These are phyloP conservation scores for Luvunga scandens DNA, from an alignment of 345 rosid genomes.

Conservation along the genomic window DNA sequence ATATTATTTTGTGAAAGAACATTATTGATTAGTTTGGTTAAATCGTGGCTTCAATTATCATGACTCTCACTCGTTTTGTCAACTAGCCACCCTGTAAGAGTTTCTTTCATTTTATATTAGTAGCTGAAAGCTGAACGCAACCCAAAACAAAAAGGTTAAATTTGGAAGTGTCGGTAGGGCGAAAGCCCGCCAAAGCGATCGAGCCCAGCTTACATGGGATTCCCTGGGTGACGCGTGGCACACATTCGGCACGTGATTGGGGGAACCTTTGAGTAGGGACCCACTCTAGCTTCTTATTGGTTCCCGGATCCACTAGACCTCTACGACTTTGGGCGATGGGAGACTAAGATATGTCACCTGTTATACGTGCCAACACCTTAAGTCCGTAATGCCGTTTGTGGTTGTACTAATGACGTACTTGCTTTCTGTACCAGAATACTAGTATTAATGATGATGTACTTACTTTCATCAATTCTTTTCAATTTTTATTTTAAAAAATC, in stretches of 20 bases:
- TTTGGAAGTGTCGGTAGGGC: constrained; percentile 24
- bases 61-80: too few relatives aligned
- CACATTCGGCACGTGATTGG: constrained; percentile 13
- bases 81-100: not conserved
- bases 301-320: not conserved
- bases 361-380: not conserved
- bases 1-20: too few relatives aligned
- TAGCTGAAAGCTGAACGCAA: too few relatives aligned
- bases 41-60: too few relatives aligned
- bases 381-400: not conserved
- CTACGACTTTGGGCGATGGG: not conserved
- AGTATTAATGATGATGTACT: too few relatives aligned
- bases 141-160: too few relatives aligned
- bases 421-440: too few relatives aligned
- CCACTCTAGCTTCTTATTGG: not conserved
- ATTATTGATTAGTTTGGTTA: too few relatives aligned
- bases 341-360: not conserved
- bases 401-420: not conserved
- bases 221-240: constrained; percentile 12
- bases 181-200: not conserved
- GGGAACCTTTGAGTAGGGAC: constrained; percentile 2
- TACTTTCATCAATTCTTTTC: too few relatives aligned
- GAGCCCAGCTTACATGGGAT: not conserved
- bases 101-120: too few relatives aligned
- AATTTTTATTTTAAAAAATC: too few relatives aligned